phyloP scores from a whole-genome alignment of 2,329 filamentous ascomycete species.

The Whalleya microplaca region DNA sequence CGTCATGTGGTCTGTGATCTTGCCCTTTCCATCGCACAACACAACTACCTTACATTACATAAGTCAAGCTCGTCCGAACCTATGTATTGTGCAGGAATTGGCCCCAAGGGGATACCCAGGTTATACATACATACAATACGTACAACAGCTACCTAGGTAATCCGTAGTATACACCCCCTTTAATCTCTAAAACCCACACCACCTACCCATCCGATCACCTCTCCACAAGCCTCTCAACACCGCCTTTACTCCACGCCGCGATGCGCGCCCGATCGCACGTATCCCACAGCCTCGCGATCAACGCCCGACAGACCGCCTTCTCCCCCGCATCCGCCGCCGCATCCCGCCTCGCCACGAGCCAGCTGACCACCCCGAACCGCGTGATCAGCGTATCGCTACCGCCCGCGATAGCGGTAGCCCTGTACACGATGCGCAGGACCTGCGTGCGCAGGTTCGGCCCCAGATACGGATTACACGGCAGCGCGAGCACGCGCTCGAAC shows the following conservation, averaged over 20 bases:
- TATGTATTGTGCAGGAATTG: no score
- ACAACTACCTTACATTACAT: no score
- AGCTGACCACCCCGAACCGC: slow-evolving; percentile 37
- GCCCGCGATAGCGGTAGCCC: slow-evolving; percentile 33
- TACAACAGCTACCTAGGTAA: no score
- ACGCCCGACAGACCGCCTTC: slow-evolving; percentile 31
- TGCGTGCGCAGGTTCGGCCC: slow-evolving; percentile 32
- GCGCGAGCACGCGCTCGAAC: slow-evolving; percentile 54
- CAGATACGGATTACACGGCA: slow-evolving; percentile 35
- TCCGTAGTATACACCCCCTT: no score
- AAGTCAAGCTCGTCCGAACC: no score
- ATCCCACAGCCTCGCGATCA: slow-evolving; percentile 34
- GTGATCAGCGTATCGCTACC: slow-evolving; percentile 40
- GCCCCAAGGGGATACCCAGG: no score
- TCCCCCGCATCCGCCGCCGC: slow-evolving; percentile 26
- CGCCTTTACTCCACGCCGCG: slow-evolving; percentile 36
- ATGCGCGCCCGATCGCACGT: slow-evolving; percentile 38
- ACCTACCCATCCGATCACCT: no score
- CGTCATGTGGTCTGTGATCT: no score
- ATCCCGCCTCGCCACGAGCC: slow-evolving; percentile 34
- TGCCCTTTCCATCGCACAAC: no score
- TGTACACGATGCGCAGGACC: slow-evolving; percentile 35
- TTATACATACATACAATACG: no score
- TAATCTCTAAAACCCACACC: no score
- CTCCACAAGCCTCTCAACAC: slow-evolving; percentile 28